Base-by-base conservation (phyloP, 805 yeast species). In the Barnettozyma californica region DNA sequence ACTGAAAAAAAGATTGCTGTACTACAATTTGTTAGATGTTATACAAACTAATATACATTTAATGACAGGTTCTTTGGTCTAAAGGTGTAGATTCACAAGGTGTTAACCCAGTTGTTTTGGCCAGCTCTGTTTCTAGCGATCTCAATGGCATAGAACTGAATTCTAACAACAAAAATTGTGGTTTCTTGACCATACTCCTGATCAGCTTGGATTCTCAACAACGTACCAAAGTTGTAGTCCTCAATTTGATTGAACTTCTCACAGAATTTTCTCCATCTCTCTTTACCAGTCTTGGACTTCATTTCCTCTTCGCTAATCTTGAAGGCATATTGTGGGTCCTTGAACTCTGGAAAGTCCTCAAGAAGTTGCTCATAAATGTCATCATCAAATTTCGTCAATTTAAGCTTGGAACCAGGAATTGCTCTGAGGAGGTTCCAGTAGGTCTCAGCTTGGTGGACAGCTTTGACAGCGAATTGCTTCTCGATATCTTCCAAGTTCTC, bases 391-490 rank as follows among this genome's bases (percentile, higher is more conserved):
- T 78, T 75, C 44, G 94, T 85, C 52, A 87, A 73, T 64, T 81
- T 85, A 54, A 92, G 74, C 57, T 77, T 79, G 39, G 94, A 78
- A n/a, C 95, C 97, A 52, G 84, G 82, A 48, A 90, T 71, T 57
- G 80, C 80, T 49, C 77, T 77, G 47, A 94, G 69, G 50, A 94
- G 68, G 43, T 76, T 75, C 96, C 97, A 94, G 77, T 92, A 94
- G 1, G 96, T 84, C 63, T 89, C 95, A 50, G 96, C 94, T 67
- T 94, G 98, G 68, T 80, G 83, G 16, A 94, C 99, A 5, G 98
- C 99, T 69, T 86, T 88, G 51, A 94, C 99, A 38, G 99, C 98
- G 63, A 94, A 94, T 72, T 94, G 98, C 76, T 82, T 89, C 69
- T 94, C 99, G 62, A 94, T 89, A 60, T 89, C 96, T 69, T 92